These are phyloP conservation scores for Postia placenta DNA, from an alignment of 768 basidiomycete genomes.

Conservation along the genomic window DNA sequence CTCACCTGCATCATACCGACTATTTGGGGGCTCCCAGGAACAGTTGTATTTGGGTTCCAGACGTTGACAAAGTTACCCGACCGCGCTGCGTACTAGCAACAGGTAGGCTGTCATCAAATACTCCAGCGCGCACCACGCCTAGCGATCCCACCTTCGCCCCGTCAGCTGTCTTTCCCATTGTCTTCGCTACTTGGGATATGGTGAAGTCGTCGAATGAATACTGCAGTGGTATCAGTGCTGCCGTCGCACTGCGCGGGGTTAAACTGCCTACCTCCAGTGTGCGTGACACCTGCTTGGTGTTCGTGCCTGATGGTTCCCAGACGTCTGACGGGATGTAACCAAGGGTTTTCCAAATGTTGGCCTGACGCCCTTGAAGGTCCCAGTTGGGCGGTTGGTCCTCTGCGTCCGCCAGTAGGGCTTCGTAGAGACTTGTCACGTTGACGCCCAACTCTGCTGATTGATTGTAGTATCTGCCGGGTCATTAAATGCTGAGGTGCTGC, in stretches of 20 bases:
- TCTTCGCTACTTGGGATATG: constrained; percentile 57
- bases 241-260: neutral
- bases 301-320: constrained; percentile 40
- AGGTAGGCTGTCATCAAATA: neutral
- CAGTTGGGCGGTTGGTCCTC: constrained; percentile 53
- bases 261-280: constrained; percentile 43
- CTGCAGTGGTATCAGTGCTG: constrained; percentile 23
- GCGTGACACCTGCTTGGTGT: constrained; percentile 57
- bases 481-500: neutral
- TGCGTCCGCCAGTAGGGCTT: constrained; percentile 52
- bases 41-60: constrained; percentile 51
- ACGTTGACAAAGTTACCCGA: constrained; percentile 53
- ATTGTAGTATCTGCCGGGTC: constrained; percentile 37
- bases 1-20: constrained; percentile 57
- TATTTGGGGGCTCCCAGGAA: constrained; percentile 39
- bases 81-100: constrained; percentile 41
- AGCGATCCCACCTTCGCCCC: constrained; percentile 38
- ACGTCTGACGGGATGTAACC: constrained; percentile 35
- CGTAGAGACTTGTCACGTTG: constrained; percentile 44
- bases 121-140: neutral
- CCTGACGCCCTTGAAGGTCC: constrained; percentile 58
- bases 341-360: constrained; percentile 47
- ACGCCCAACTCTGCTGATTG: constrained; percentile 44
- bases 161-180: constrained; percentile 44
- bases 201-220: constrained; percentile 61